These are phyloP conservation scores for Cladosporium austrohemisphaericum DNA, from an alignment of 2,329 filamentous ascomycete species.

Conservation along the genomic window DNA sequence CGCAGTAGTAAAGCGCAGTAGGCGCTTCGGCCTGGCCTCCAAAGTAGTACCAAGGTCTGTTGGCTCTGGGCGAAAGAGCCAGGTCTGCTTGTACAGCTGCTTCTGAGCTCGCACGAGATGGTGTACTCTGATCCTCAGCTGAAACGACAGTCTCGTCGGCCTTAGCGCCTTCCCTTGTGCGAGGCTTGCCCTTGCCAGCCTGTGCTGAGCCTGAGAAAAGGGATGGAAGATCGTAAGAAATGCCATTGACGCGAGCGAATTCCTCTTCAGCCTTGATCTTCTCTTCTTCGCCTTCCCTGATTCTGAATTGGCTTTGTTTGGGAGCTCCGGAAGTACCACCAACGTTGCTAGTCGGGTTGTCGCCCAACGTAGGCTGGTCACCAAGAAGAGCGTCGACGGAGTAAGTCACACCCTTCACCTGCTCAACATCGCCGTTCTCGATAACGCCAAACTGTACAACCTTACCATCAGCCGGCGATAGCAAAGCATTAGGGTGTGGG, in stretches of 20 bases:
- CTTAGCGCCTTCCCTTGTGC: slow-evolving; percentile 31
- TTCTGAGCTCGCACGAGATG: slow-evolving; percentile 66
- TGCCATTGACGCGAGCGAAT: slow-evolving; percentile 90
- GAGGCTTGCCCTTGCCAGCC: slow-evolving; percentile 23
- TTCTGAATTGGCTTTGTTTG: slow-evolving; percentile 29
- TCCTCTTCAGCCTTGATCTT: slow-evolving; percentile 79
- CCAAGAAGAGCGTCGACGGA: slow-evolving; percentile 89
- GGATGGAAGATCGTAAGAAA: slow-evolving; percentile 86
- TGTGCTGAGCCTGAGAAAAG: slow-evolving; percentile 68
- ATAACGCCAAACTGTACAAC: slow-evolving; percentile 91
- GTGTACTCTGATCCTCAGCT: slow-evolving; percentile 68
- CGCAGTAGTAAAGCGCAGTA: slow-evolving; percentile 83
- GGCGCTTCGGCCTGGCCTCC: slow-evolving; percentile 36
- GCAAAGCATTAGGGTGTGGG: slow-evolving; percentile 70
- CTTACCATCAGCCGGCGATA: slow-evolving; percentile 86
- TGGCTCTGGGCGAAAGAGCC: slow-evolving; percentile 57
- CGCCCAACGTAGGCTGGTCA: slow-evolving; percentile 48
- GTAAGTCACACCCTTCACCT: slow-evolving; percentile 98
- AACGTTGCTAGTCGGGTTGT: slow-evolving; percentile 31
- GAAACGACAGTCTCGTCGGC: background rate
- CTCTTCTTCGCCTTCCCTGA: slow-evolving; percentile 51
- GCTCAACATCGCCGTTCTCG: slow-evolving; percentile 89
- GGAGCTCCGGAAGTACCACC: slow-evolving; percentile 36
- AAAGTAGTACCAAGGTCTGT: slow-evolving; percentile 52
- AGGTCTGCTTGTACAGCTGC: slow-evolving; percentile 81